Conservation (phyloP, 208 protist species). For the Leishmania major region DNA sequence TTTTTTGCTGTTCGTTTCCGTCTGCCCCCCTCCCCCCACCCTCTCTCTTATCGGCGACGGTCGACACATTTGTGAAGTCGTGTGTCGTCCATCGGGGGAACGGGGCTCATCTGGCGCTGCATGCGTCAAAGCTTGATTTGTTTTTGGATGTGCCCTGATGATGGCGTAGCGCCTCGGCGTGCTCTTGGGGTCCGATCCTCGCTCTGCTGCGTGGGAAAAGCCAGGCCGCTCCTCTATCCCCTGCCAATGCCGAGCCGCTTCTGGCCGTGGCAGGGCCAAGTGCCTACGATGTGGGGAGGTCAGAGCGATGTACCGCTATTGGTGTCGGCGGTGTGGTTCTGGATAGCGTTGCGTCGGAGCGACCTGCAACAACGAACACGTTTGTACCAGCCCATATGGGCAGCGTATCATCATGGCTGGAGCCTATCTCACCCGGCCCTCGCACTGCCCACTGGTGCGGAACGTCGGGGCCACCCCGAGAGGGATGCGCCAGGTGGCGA, state of each 20-base stretch:
- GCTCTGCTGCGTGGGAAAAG: not conserved
- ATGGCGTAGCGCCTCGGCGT: not conserved
- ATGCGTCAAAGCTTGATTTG: not conserved
- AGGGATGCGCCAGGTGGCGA: not conserved
- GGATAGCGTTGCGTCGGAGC: not conserved
- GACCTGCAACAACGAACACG: not conserved
- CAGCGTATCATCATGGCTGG: not conserved
- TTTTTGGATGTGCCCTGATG: not conserved
- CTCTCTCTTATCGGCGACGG: not conserved
- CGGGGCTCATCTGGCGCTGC: not conserved
- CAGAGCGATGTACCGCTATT: not conserved
- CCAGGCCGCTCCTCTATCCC: not conserved
- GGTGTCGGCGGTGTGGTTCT: not conserved
- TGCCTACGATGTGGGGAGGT: not conserved
- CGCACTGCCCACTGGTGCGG: not conserved
- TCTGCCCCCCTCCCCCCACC: not conserved
- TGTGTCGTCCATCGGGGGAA: not conserved
- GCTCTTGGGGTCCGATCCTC: not conserved
- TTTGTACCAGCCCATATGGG: not conserved
- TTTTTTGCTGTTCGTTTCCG: slow-evolving; percentile 3
- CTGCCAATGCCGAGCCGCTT: not conserved
- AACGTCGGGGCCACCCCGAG: not conserved
- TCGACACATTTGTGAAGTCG: not conserved
- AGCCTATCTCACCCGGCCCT: not conserved
- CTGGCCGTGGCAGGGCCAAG: not conserved